Evolutionary conservation across 208 protist species (phyloP).

Genomic region (Wallacemonas collosoma): DNA sequence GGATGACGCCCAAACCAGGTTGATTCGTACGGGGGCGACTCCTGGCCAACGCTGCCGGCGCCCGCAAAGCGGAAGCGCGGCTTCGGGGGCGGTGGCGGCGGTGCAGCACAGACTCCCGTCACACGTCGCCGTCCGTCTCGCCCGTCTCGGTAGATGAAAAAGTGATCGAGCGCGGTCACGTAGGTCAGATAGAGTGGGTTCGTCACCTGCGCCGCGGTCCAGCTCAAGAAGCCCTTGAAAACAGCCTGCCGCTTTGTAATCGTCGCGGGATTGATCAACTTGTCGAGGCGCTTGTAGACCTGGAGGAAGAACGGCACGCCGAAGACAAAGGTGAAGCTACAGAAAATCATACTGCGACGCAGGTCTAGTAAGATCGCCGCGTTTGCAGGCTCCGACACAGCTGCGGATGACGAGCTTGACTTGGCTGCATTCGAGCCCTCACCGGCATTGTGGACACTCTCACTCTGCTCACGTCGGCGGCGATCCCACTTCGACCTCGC

Average conservation of each 20-base stretch:
- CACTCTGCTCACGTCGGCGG: neutral
- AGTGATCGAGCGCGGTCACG: conserved; percentile 71
- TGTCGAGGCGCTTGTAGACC: conserved; percentile 57
- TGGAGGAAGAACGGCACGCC: conserved; percentile 67
- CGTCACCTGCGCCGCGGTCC: conserved; percentile 50
- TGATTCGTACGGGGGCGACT: neutral
- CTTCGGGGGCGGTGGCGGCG: neutral
- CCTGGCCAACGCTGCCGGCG: conserved; percentile 18
- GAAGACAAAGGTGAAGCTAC: conserved; percentile 73
- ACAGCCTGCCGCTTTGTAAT: conserved; percentile 62
- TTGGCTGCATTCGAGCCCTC: neutral
- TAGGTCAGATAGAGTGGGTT: conserved; percentile 73
- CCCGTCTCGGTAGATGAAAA: conserved; percentile 76
- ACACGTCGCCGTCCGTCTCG: conserved; percentile 60
- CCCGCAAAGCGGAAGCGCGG: conserved; percentile 18
- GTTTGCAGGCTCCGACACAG: conserved; percentile 13
- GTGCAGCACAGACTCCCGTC: conserved; percentile 31
- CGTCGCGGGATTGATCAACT: conserved; percentile 31
- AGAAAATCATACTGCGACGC: conserved; percentile 78
- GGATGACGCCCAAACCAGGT: neutral
- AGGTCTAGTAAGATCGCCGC: conserved; percentile 60
- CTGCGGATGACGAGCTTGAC: neutral
- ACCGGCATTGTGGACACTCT: conserved; percentile 20
- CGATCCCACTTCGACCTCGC: conserved; percentile 4
- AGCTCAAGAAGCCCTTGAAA: conserved; percentile 75